phyloP scores from a whole-genome alignment of 192 early-diverging fungal species.

The Linnemannia zychae region DNA sequence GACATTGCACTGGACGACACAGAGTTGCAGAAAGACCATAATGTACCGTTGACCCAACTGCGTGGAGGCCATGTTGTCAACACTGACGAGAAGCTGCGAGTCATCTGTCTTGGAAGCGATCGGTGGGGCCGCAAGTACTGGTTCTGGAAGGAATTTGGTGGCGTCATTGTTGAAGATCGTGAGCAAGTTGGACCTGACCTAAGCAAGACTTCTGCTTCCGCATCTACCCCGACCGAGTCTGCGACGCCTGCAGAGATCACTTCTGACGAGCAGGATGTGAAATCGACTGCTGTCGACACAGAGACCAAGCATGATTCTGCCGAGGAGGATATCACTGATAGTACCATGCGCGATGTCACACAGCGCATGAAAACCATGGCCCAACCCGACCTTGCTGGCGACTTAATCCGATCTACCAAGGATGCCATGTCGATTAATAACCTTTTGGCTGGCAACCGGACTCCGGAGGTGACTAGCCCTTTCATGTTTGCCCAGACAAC shows the following conservation, averaged over 20 bases:
- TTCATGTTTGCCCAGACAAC: neutral
- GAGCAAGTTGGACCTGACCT: constrained; percentile 27
- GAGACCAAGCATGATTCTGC: neutral
- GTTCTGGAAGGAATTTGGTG: constrained; percentile 55
- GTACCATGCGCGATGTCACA: constrained; percentile 36
- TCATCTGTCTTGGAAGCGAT: constrained; percentile 45
- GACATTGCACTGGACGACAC: constrained; percentile 35
- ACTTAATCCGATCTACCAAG: constrained; percentile 6
- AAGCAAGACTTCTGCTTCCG: neutral
- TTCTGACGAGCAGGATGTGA: neutral
- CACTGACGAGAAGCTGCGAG: constrained; percentile 35
- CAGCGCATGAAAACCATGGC: constrained; percentile 45
- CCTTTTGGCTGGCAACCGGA: constrained; percentile 4
- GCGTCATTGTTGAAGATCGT: constrained; percentile 50
- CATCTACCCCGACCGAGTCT: neutral
- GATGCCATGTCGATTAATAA: constrained; percentile 35
- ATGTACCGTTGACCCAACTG: constrained; percentile 40
- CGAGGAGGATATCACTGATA: neutral
- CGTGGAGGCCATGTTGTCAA: constrained; percentile 49
- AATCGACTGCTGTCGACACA: neutral
- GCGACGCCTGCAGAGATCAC: too few species aligned
- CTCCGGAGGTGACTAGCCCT: neutral
- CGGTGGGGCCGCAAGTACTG: constrained; percentile 56
- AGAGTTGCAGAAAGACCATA: constrained; percentile 46
- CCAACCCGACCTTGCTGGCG: constrained; percentile 23